Conservation (phyloP, 352 stramenopile species). For the Pythium monospermum region DNA sequence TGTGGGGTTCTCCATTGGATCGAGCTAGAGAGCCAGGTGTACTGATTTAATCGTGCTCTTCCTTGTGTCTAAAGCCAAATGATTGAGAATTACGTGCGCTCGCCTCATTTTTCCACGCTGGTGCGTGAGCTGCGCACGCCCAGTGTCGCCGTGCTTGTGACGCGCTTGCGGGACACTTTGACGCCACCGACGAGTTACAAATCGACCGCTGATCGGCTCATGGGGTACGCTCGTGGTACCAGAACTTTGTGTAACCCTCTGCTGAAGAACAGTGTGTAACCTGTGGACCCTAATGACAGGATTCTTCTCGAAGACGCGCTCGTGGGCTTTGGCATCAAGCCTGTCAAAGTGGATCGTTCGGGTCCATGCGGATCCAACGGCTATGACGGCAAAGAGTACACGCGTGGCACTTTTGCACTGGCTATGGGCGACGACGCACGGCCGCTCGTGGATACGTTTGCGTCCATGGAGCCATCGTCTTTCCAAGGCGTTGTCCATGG, state of each 20-base stretch:
- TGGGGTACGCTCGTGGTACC: constrained; percentile 2
- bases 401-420: constrained; percentile 3
- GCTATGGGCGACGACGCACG: neutral
- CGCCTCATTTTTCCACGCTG: constrained; percentile 22
- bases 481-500: constrained; percentile 10
- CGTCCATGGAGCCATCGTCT: constrained; percentile 14
- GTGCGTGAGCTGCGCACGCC: constrained; percentile 37
- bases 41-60: neutral
- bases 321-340: constrained; percentile 16
- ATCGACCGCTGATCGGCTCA: constrained; percentile 16
- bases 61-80: constrained; percentile 19
- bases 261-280: neutral
- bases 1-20: neutral
- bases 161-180: constrained; percentile 4
- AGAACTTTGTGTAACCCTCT: neutral
- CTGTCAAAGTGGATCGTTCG: constrained; percentile 11
- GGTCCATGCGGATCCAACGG: constrained; percentile 2
- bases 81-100: constrained; percentile 29
- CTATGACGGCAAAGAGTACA: constrained; percentile 22
- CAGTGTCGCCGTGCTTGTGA: constrained; percentile 14
- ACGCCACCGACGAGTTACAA: constrained; percentile 6
- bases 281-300: neutral
- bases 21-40: neutral
- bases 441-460: constrained; percentile 11
- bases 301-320: constrained; percentile 20